Conservation (phyloP, 495 filamentous ascomycete genomes). For the Aspergillus kassunensis region DNA sequence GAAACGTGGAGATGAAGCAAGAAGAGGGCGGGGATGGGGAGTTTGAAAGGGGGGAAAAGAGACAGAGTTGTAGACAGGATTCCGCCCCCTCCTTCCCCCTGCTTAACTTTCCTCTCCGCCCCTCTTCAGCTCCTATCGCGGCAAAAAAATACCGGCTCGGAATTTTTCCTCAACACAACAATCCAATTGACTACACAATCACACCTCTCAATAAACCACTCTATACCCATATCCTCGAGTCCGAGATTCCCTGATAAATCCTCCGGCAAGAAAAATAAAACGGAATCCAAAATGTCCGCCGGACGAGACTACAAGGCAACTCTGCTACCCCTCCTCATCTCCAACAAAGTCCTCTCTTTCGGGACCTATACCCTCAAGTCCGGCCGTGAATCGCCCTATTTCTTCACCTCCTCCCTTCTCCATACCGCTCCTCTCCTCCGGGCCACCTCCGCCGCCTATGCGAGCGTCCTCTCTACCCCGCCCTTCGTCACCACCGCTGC, state of each 20-base stretch:
- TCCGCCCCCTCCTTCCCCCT: background rate
- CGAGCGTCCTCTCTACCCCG: slow-evolving; percentile 57
- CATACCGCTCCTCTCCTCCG: slow-evolving; percentile 69
- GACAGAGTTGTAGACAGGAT: too few species aligned
- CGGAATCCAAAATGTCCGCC: slow-evolving; percentile 16
- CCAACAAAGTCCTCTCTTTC: slow-evolving; percentile 76
- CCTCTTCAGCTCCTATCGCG: slow-evolving; percentile 4
- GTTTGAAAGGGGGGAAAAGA: too few species aligned
- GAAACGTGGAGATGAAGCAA: slow-evolving; percentile 2
- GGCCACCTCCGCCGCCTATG: slow-evolving; percentile 74
- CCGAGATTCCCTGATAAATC: too few species aligned
- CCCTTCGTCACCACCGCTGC: slow-evolving; percentile 37
- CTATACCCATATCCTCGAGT: background rate
- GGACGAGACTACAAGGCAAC: slow-evolving; percentile 54
- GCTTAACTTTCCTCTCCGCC: slow-evolving; percentile 4
- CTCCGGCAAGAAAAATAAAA: background rate
- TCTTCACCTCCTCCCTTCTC: slow-evolving; percentile 93
- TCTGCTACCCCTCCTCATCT: slow-evolving; percentile 69
- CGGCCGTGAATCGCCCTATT: slow-evolving; percentile 90
- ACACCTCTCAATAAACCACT: background rate
- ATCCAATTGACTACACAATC: background rate
- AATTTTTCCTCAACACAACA: background rate
- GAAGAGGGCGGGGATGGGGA: slow-evolving; percentile 10
- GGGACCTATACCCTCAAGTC: slow-evolving; percentile 90
- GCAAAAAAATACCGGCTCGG: slow-evolving; percentile 4